Percentiles rank a stretch among this genome's conserved stretches.
These are phyloP conservation scores for Ophiocordyceps camponoti-leonardi DNA, from an alignment of 2,329 filamentous ascomycete genomes.

Conservation along the genomic window DNA sequence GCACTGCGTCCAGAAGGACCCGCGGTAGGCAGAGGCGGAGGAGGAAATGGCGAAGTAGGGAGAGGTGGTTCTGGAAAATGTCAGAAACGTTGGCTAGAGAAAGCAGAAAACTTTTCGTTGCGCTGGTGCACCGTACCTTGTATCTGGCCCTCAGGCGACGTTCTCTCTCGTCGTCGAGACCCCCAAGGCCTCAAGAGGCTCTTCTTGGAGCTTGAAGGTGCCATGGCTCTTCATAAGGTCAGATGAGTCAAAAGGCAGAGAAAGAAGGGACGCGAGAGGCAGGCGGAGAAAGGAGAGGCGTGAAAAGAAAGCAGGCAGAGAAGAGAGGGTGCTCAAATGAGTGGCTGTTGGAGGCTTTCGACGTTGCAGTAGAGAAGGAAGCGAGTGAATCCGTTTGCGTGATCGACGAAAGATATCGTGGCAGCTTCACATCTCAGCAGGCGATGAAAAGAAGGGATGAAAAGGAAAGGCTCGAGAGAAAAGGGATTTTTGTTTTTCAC, in stretches of 20 bases:
- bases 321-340: background rate
- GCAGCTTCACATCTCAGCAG: background rate
- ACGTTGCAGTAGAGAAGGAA: background rate
- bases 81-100: conserved; percentile 2
- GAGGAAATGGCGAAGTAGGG: background rate
- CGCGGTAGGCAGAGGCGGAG: too few species aligned
- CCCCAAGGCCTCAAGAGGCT: background rate
- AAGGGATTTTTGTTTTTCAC: background rate
- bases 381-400: background rate
- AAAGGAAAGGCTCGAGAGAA: background rate
- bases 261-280: background rate
- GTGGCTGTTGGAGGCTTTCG: background rate
- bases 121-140: background rate
- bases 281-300: background rate
- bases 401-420: background rate
- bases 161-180: background rate
- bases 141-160: background rate
- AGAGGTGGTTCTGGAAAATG: background rate
- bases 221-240: background rate
- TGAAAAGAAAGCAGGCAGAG: too few species aligned
- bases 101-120: too few species aligned
- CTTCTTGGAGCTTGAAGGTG: background rate
- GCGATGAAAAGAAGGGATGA: background rate
- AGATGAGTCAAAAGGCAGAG: background rate
- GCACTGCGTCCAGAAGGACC: conserved; percentile 2